Evolutionary conservation across 768 basidiomycete species (phyloP), one percentile per base, ranked within the genome.

Genomic region (Hypholoma sublateritium): DNA sequence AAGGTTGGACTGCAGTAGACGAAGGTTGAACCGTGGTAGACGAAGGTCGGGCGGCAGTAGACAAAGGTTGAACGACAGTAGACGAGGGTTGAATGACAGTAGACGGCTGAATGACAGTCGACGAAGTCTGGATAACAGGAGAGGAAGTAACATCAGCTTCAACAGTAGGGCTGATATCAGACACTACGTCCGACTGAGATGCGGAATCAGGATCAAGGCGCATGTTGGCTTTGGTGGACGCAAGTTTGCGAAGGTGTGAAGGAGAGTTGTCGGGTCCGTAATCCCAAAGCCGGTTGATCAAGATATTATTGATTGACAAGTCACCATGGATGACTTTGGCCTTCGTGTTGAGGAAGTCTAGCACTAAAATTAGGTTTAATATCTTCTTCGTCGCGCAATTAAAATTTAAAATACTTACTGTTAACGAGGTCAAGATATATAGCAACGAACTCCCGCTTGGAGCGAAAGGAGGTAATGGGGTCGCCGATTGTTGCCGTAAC

Each of bases 401-500:
- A 17, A n/a, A n/a, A n/a, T n/a, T 12, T 8, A 49, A 48, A 21
- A 24, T 1, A 57, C 59, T 17, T 44, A 60, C 55, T 24, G 37
- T 53, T 53, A 32, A 60, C 50, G 24, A 60, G 13, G 49, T 56
- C 55, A 25, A 53, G 16, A 21, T 28, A 36, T 16, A 24, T 21
- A 17, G 32, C 8, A 7, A 60, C 35, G 32, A 51, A 57, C 34
- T 60, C 59, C 45, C 37, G 21, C 45, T 53, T 56, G 1, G 56
- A 56, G 42, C 59, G 49, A 34, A 52, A 60, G 11, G 50, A 56
- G 32, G 59, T 60, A 43, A 56, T 51, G 25, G 59, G 55, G 25
- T 60, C 59, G 34, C 59, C 55, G 22, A 60, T 60, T 2, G 55
- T 21, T n/a, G 17, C 44, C 24, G 55, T 57, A 35, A 60, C 59